Evolutionary conservation across 495 filamentous ascomycete species (phyloP), one percentile per base, ranked within the genome.

Genomic region (Penicillium malachiteum): DNA sequence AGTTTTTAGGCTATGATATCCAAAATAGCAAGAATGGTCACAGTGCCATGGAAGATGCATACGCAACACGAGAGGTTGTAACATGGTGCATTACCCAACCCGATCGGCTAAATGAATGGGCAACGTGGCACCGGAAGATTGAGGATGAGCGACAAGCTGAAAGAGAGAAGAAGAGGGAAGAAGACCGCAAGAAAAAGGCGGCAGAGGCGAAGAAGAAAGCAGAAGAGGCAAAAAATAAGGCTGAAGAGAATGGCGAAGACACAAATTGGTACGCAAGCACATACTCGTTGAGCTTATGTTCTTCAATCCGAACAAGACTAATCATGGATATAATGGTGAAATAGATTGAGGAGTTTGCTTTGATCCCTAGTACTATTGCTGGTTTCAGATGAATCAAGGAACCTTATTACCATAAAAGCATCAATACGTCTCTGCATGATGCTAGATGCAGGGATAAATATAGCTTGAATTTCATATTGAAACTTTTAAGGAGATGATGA

Each of bases 41-140:
- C 55, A 61, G 62, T 49, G 71, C 72, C 11, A 46, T 74, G 11
- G 75, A 78, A 44, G 75, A 78, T 60, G 60, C 73, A 1, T 57
- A 64, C 14, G 72, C 75, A 1, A 66, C 74, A 5, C 58, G 74
- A 2, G 74, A 76, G 35, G 42, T 76, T 26, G 69, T 74, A 39
- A 62, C 75, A 10, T 75, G 66, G 60, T 75, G 69, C 48, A 38
- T 70, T 10, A 45, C 57, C 55, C 62, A 76, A 17, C 66, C 66
- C 0, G 52, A 64, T 7, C 38, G 26, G 8, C 35, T 68, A 39
- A 31, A 54, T 8, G 42, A 34, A 9, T 71, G 69, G 69, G 40
- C 40, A 7, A 9, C 1, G 34, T 2, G 7, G 48, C 16, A 30
- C 3, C 34, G 17, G 17, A 8, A 55, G 5, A 6, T 54, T 38